Evolutionary conservation across 2,329 filamentous ascomycete genomes (phyloP), one percentile per base, ranked within the genome.

Genomic region (Metarhizium guizhouense): DNA sequence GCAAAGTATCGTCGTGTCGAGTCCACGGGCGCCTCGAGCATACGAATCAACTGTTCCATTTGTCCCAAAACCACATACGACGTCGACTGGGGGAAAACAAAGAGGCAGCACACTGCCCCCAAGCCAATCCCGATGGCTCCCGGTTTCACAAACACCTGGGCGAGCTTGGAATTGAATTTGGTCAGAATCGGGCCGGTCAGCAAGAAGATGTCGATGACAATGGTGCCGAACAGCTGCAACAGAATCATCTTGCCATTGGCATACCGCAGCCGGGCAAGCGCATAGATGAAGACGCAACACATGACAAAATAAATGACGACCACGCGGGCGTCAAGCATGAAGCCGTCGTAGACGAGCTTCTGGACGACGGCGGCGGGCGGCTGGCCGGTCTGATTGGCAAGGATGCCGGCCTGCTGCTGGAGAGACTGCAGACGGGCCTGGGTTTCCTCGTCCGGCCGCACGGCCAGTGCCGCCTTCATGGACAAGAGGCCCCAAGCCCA

Each of bases 1-100:
- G 57, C 55, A 0, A 70, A 58, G 1, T 63, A 58, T 4, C 55
- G 61, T 0, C 58, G 58, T 0, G 71, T 74, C 3, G 63, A 57
- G 2, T 68, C 65, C 5, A 76, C 53, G 0, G 72, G 67, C 0
- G 56, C 57, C 0, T 72, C 62, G 0, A 74, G 57, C 59, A 69
- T 61, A 14, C 61, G 61, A 3, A 70, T 52, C 3, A 73, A 57
- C 11, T 65, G 64, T 47, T 67, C 63, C 47, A 72, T 63, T 13
- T 67, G 57, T 8, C 62, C 60, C 0, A 80, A 62, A 1, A 76
- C 71, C 2, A 70, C 65, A 29, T 73, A 71, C 0, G 76, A 78
- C 0, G 77, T 76, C 0, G 77, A 80, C 45, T 72, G 71, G 0
- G 77, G 77, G 54, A 80, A 79, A 48, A 80, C 66, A 3, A 80